Conservation (phyloP, 805 yeast species). For the Kodamaea leandrae region DNA sequence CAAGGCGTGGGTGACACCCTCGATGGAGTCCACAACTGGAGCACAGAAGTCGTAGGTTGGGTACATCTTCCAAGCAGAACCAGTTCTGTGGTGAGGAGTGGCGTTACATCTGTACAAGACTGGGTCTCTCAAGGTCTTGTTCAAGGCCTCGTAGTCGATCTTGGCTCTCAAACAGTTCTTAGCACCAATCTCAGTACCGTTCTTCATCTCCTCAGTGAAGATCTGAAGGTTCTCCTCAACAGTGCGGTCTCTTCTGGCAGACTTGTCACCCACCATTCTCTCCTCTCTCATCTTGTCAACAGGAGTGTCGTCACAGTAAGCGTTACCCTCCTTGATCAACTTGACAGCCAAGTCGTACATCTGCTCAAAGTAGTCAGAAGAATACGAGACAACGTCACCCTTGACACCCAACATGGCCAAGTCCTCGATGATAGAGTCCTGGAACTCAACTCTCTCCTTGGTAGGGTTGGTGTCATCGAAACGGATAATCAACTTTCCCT, state of each 20-base stretch:
- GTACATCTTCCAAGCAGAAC: conserved; percentile 88
- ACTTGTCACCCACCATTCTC: conserved; percentile 95
- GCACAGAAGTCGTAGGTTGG: conserved; percentile 99
- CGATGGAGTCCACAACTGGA: conserved; percentile 91
- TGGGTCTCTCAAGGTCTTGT: conserved; percentile 97
- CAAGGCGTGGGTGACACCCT: conserved; percentile 97
- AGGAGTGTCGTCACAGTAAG: conserved; percentile 96
- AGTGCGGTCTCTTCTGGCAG: conserved; percentile 86
- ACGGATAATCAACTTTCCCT: conserved; percentile 94
- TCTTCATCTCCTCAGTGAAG: conserved; percentile 88
- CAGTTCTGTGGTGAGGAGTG: conserved; percentile 98
- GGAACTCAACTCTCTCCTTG: conserved; percentile 93
- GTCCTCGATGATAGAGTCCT: conserved; percentile 92
- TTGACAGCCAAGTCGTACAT: conserved; percentile 86
- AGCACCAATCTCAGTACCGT: conserved; percentile 89
- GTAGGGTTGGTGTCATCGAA: conserved; percentile 98
- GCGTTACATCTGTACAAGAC: conserved; percentile 96
- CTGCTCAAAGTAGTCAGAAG: conserved; percentile 88
- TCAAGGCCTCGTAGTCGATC: conserved; percentile 84
- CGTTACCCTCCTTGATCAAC: conserved; percentile 92
- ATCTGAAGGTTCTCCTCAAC: conserved; percentile 88
- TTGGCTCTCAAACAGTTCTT: conserved; percentile 95
- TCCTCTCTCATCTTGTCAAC: conserved; percentile 96
- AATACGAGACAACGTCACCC: conserved; percentile 84
- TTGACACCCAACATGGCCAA: conserved; percentile 85